phyloP scores from a whole-genome alignment of 768 basidiomycete genomes.

The Leccinellum albellum region DNA sequence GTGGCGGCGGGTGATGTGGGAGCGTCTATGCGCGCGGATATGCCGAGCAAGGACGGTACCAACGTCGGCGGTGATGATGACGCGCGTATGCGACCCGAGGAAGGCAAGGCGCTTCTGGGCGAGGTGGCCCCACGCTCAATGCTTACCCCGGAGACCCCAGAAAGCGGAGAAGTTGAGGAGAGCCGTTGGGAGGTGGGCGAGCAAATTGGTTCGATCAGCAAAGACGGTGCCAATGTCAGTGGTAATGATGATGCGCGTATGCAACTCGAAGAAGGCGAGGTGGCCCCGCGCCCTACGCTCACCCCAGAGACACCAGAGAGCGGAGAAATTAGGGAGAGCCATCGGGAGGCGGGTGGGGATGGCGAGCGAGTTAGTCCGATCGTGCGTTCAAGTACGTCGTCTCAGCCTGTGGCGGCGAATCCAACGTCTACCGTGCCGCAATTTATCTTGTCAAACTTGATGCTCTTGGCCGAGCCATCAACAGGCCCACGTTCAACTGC shows the following conservation, averaged over 20 bases:
- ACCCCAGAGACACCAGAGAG: slow-evolving; percentile 3
- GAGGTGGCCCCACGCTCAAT: slow-evolving; percentile 7
- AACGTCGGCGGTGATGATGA: neutral
- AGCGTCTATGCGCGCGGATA: neutral
- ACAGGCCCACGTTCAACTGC: neutral
- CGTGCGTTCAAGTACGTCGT: neutral
- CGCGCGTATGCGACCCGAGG: slow-evolving; percentile 5
- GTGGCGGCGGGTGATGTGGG: neutral
- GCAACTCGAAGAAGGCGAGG: slow-evolving; percentile 15
- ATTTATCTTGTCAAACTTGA: neutral
- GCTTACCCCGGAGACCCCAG: neutral
- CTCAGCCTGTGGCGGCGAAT: neutral
- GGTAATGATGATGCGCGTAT: neutral
- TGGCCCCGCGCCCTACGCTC: slow-evolving; percentile 3
- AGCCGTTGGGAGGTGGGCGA: neutral
- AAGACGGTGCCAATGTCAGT: neutral
- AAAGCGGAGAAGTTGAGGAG: slow-evolving; percentile 13
- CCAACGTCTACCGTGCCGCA: neutral
- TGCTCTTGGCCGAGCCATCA: neutral
- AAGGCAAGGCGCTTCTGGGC: too few species aligned
- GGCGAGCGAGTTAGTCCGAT: neutral
- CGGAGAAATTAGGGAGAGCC: slow-evolving; percentile 13
- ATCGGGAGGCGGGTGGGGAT: neutral
- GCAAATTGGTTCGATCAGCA: neutral
- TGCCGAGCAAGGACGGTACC: neutral